A percentile compares a stretch with the other conserved stretches of the same genome.
Evolutionary conservation across 2,329 filamentous ascomycete genomes (phyloP).

Genomic region (Verticillium zaregamsianum): DNA sequence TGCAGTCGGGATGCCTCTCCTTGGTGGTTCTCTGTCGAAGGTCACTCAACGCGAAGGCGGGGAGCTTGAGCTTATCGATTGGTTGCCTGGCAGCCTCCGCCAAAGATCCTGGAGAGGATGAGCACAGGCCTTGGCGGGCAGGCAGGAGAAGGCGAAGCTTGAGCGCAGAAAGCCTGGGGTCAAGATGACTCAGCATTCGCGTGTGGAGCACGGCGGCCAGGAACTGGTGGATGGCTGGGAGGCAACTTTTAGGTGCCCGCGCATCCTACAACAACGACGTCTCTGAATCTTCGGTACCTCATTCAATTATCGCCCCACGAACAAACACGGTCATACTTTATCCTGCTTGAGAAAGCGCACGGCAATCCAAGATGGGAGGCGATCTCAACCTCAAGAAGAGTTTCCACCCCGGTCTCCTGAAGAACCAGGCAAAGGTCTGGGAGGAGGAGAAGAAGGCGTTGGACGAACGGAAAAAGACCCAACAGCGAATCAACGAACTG

Average conservation of each 20-base stretch:
- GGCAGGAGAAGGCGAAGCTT: no score
- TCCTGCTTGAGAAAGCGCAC: neutral
- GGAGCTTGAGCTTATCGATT: conserved; percentile 13
- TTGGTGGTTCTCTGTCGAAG: neutral
- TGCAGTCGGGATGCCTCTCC: conserved; percentile 1
- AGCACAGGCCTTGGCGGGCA: no score
- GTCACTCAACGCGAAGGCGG: conserved; percentile 5
- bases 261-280: neutral
- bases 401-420: conserved; percentile 88
- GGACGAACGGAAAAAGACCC: conserved; percentile 89
- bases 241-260: conserved; percentile 6
- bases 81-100: neutral
- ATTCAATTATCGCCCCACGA: no score
- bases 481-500: conserved; percentile 86
- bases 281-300: no score
- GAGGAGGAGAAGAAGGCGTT: conserved; percentile 89
- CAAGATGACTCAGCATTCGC: neutral
- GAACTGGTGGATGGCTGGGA: conserved; percentile 1
- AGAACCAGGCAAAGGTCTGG: conserved; percentile 88
- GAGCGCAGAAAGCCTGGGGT: neutral
- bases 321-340: neutral
- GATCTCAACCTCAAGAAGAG: conserved; percentile 94
- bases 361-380: conserved; percentile 63
- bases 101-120: neutral
- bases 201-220: neutral